Base-by-base conservation (phyloP, 495 filamentous ascomycete species). In the Daldinia vernicosa region DNA sequence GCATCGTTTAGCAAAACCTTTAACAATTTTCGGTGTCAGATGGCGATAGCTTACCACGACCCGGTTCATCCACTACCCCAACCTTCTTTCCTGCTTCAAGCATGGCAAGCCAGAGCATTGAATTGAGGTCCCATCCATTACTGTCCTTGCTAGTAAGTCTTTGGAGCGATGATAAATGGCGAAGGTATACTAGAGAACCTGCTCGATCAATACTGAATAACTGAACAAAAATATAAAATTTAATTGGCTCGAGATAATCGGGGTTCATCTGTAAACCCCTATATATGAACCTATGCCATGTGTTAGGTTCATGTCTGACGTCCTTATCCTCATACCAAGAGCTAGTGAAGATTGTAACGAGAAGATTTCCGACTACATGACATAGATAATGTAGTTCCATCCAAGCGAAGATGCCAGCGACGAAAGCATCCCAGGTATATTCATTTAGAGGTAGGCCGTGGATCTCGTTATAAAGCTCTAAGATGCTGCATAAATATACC, bases 21-120 rank as follows among this genome's bases (percentile, higher is more conserved):
- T 28, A 56, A 51, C 22, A 30, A 30, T 1, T 15, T 7, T 50
- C n/a, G 14, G 28, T 57, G 2, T 37, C 24, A 50, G 57, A 30
- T n/a, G 45, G 19, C 6, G 35, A 19, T 15, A 22, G 79, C 87
- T 83, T 82, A 92, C 92, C 63, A 53, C 64, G n/a, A 19, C 69
- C 84, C 56, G 90, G 85, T 72, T 94, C 93, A 56, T 89, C 86
- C 6, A 97, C 86, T 24, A 95, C 75, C 0, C 92, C 93, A 37
- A 86, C 79, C 60, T 94, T 93, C 81, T 95, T 96, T 15, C 91
- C 93, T 11, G 89, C 83, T 69, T 93, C 90, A 33, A 97, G 81
- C 17, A 91, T 86, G 50, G 89, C 86, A 62, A 93, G 86, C 40
- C 90, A 83, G 14, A 92, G 79, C 54, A 89, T 82, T 30, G 87